phyloP scores from a whole-genome alignment of 2,329 filamentous ascomycete genomes.

The Xylaria sp. region DNA sequence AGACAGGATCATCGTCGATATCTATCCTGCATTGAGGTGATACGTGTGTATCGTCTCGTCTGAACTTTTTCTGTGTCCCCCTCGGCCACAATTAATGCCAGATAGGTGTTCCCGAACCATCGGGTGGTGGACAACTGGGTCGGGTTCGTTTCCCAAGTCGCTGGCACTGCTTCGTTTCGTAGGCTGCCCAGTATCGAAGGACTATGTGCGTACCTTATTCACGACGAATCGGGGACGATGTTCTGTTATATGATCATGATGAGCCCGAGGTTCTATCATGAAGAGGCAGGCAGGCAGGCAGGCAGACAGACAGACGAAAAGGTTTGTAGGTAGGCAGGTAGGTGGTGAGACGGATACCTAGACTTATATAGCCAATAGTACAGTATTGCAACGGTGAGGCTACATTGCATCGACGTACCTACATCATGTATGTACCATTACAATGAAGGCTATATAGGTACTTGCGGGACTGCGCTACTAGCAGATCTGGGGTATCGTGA shows the following conservation, averaged over 20 bases:
- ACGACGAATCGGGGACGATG: too few relatives aligned
- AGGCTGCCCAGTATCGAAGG: neutral
- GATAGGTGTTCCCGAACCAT: neutral
- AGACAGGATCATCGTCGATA: constrained; percentile 13
- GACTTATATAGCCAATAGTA: neutral
- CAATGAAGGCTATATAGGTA: constrained; percentile 43
- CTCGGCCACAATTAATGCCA: neutral
- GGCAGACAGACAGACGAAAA: too few relatives aligned
- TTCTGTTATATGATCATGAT: neutral
- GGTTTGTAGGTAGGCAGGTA: neutral
- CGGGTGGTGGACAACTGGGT: too few relatives aligned
- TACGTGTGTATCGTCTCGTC: constrained; percentile 26
- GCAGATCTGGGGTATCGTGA: constrained; percentile 44
- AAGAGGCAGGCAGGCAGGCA: neutral
- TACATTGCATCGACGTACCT: constrained; percentile 26
- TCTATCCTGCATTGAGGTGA: constrained; percentile 7
- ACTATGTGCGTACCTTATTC: neutral
- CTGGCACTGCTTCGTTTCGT: neutral
- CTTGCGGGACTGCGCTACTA: constrained; percentile 42
- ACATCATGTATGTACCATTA: constrained; percentile 27
- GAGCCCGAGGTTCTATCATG: neutral
- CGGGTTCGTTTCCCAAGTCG: neutral
- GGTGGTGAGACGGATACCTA: neutral
- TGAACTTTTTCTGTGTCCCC: constrained; percentile 1
- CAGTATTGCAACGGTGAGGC: constrained; percentile 20